phyloP scores from a whole-genome alignment of 352 stramenopile species.

The Globisporangium takayamanum region DNA sequence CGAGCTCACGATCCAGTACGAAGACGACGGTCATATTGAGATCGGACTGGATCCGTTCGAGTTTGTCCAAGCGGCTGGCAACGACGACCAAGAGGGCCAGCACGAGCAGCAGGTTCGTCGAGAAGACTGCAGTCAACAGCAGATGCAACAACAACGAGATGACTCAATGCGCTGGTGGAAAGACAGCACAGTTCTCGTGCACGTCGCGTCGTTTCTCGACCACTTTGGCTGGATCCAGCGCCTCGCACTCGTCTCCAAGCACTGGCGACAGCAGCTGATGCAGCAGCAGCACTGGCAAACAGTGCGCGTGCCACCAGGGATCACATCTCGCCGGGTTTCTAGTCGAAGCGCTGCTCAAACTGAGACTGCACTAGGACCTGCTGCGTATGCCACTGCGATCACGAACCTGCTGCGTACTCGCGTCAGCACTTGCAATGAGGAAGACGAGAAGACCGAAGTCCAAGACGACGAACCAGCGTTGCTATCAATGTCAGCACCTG shows the following conservation, averaged over 20 bases:
- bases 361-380: no score
- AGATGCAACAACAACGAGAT: background rate
- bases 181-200: background rate
- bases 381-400: no score
- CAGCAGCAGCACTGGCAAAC: slow-evolving; percentile 8
- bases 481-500: no score
- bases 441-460: background rate
- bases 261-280: slow-evolving; percentile 9
- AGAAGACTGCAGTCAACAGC: background rate
- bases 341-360: no score
- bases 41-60: slow-evolving; percentile 18
- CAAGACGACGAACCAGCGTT: no score
- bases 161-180: background rate
- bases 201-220: slow-evolving; percentile 13
- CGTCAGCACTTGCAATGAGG: no score
- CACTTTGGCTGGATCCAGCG: slow-evolving; percentile 12
- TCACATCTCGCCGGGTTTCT: background rate
- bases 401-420: no score
- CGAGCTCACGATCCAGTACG: slow-evolving; percentile 21
- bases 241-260: slow-evolving; percentile 11
- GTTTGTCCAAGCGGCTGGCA: slow-evolving; percentile 6
- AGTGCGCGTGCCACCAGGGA: slow-evolving; percentile 2
- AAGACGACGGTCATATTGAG: slow-evolving; percentile 23
- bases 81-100: background rate
- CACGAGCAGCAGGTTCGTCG: background rate